Percentiles rank a stretch among this genome's conserved stretches.
These are phyloP conservation scores for Mimosa bimucronata DNA, from an alignment of 306 rosid genomes.

Conservation along the genomic window DNA sequence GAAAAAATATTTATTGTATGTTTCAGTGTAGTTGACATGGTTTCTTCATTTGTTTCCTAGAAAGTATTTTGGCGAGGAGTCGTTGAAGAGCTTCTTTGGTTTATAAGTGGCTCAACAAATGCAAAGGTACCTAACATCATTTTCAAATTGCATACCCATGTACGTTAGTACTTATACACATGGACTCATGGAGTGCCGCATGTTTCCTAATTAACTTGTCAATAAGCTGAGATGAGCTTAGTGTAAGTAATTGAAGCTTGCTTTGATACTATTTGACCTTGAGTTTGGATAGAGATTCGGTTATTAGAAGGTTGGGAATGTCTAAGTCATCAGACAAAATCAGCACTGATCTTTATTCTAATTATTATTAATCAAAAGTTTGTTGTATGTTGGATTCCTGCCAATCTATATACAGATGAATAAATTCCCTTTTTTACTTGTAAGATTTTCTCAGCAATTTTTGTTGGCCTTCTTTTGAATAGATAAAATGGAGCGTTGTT, in stretches of 20 bases:
- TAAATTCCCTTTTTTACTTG: not conserved
- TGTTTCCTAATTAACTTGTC: constrained; percentile 5
- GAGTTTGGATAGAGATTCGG: constrained; percentile 9
- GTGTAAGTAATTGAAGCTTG: constrained; percentile 11
- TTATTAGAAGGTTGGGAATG: constrained; percentile 22
- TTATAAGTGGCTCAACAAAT: constrained; percentile 94
- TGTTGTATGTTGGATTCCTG: constrained; percentile 11
- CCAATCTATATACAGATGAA: not conserved
- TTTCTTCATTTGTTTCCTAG: constrained; percentile 59
- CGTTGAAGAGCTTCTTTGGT: constrained; percentile 98
- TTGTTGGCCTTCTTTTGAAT: not conserved
- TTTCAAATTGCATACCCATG: constrained; percentile 3
- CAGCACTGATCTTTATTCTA: not conserved
- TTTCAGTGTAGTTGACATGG: constrained; percentile 41
- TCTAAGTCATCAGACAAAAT: constrained; percentile 8
- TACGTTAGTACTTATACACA: not conserved
- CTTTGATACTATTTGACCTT: constrained; percentile 31
- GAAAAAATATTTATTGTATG: constrained; percentile 27
- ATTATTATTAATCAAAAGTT: not conserved
- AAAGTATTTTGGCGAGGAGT: constrained; percentile 99
- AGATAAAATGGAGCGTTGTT: not conserved
- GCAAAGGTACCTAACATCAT: constrained; percentile 73
- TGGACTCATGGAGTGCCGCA: constrained; percentile 1
- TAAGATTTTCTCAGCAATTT: not conserved
- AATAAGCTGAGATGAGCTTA: not conserved